Base-by-base conservation (phyloP, 2,329 filamentous ascomycete species). In the Botrytis tulipae region DNA sequence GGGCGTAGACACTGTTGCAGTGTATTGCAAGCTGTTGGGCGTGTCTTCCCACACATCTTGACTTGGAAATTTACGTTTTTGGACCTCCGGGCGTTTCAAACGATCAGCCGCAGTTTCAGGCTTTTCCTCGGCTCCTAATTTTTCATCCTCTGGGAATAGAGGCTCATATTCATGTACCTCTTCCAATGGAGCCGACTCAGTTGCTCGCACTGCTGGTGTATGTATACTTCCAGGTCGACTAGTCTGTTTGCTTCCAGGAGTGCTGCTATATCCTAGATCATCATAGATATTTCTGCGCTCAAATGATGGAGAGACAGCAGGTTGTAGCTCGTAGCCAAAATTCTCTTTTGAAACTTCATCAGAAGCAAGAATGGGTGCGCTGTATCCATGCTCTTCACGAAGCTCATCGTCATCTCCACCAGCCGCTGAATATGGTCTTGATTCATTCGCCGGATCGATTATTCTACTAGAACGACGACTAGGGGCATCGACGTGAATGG, bases 41-140 rank as follows among this genome's bases (percentile, higher is more conserved):
- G 94, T 92, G 82, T 99, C 97, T 84, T 99, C 96, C 96, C 96
- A 99, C 59, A 98, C 89, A 81, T 99, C 96, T 81, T 95, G 92
- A 82, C 95, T 98, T 1, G 96, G 96, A 83, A 99, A 99, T 75
- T 92, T 91, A 76, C 89, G 88, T 75, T 87, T 84, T 76, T 89
- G 86, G 72, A 84, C 75, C 57, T 86, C 84, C 8, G 86, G 84
- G 54, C 85, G 84, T 81, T 89, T 90, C 77, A 90, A 84, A 76
- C 86, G 86, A 74, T 89, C 86, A 46, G 84, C 84, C 46, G 85
- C 83, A n/a, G 85, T 85, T 68, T 86, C 80, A 14, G 84, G 84
- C 76, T 86, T 86, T 69, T 86, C 84, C 60, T 84, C 82, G 29
- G 78, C 77, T 32, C 81, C 77, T 40, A 86, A 83, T 73, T 89